These are phyloP conservation scores for Zoysia matrella DNA, from an alignment of 202 grass and related monocot genomes.

Conservation along the genomic window DNA sequence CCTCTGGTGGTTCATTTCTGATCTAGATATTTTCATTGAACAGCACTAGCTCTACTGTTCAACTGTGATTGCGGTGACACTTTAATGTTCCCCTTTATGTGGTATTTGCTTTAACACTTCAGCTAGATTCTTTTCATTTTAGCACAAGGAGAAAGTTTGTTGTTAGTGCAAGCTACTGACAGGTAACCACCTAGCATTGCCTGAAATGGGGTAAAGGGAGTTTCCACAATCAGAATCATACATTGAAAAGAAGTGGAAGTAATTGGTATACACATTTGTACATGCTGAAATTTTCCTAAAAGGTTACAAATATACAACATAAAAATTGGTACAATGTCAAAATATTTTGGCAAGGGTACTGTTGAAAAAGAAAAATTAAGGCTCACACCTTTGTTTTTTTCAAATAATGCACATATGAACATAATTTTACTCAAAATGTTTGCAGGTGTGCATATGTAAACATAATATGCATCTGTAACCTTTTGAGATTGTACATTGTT, in stretches of 20 bases:
- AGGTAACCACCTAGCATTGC: not conserved
- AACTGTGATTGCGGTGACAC: not conserved
- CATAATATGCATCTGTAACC: not conserved
- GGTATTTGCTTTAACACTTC: constrained; percentile 6
- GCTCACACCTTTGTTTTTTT: not conserved
- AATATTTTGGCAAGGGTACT: not conserved
- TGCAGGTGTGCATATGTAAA: constrained; percentile 15
- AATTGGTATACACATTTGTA: not conserved
- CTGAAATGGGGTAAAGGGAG: constrained; percentile 5
- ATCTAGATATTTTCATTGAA: constrained; percentile 7
- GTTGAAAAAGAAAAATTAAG: not conserved
- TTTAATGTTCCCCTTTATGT: constrained; percentile 6
- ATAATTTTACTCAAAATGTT: not conserved
- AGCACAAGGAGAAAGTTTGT: constrained; percentile 8
- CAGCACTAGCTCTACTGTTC: not conserved
- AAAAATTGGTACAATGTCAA: not conserved
- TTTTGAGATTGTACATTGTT: constrained; percentile 4
- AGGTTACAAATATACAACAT: not conserved
- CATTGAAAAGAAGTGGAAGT: not conserved
- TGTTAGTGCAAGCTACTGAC: constrained; percentile 28
- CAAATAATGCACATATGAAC: not conserved
- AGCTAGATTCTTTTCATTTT: constrained; percentile 28
- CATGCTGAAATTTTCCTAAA: constrained; percentile 2
- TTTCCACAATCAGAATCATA: not conserved
- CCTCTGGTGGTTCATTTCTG: constrained; percentile 8